phyloP scores from a whole-genome alignment of 129 eudicot genomes.

The Saussurea involucrata region DNA sequence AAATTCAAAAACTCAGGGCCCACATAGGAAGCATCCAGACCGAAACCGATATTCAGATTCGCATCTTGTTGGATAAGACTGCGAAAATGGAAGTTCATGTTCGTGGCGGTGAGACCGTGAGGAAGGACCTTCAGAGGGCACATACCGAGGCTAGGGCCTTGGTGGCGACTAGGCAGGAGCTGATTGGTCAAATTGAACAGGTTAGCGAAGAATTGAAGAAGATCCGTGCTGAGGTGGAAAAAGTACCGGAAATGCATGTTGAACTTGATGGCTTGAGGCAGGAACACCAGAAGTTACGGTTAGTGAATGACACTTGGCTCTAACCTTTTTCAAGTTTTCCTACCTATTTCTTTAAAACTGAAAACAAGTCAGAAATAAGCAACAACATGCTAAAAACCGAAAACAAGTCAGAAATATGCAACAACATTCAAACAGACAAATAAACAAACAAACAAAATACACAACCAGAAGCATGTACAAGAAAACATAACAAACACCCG shows the following conservation, averaged over 20 bases:
- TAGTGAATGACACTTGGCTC: slow-evolving; percentile 31
- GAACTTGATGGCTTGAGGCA: slow-evolving; percentile 71
- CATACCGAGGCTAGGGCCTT: slow-evolving; percentile 66
- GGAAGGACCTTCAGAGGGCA: slow-evolving; percentile 63
- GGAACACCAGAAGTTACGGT: slow-evolving; percentile 84
- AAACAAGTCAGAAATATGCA: too few species aligned
- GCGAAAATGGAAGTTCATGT: slow-evolving; percentile 67
- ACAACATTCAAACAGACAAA: too few species aligned
- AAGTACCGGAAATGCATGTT: slow-evolving; percentile 60
- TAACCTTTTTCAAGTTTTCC: not conserved
- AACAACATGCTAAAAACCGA: too few species aligned
- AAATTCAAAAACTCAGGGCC: slow-evolving; percentile 54
- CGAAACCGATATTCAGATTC: slow-evolving; percentile 75
- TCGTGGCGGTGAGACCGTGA: slow-evolving; percentile 53
- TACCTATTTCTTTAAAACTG: not conserved
- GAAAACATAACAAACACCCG: too few species aligned
- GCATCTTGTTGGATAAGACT: slow-evolving; percentile 74
- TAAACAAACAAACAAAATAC: too few species aligned
- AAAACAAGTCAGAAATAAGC: too few species aligned
- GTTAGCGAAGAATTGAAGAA: slow-evolving; percentile 59
- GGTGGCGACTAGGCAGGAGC: slow-evolving; percentile 58
- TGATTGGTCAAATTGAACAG: slow-evolving; percentile 41
- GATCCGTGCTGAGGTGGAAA: slow-evolving; percentile 45
- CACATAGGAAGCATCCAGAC: slow-evolving; percentile 70
- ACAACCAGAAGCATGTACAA: too few species aligned